Base-by-base conservation (phyloP, 768 basidiomycete species). In the Amyloporia xantha region DNA sequence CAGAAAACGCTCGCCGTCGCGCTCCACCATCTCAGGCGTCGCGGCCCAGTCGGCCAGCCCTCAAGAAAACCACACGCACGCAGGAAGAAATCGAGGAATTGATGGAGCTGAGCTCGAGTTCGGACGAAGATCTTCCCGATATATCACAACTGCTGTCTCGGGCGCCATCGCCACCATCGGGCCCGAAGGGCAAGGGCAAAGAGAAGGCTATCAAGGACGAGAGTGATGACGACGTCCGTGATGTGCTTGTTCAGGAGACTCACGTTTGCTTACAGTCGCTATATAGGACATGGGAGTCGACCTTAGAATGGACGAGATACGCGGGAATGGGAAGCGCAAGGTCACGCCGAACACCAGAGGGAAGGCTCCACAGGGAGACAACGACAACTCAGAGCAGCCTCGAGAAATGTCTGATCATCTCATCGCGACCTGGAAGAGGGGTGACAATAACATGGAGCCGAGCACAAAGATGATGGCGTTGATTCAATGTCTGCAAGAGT, bases 401-500 rank as follows among this genome's bases (percentile, higher is more conserved):
- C 46, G 28, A 3, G 43, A 43, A 25, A 28, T 36, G 15, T 23
- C 56, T n/a, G 50, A 59, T 17, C 30, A 35, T 17, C 47, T 77
- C 12, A 58, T 83, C 28, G 71, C 70, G 1, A 75, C 74, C 11
- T 84, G 82, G 81, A 59, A 68, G n/a, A 71, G 71, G 41, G 80
- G 77, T 21, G 81, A 81, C 53, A 75, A 78, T 51, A 75, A 80
- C 60, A 59, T 84, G 52, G 81, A 84, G 60, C 72, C 82, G 6
- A 83, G 81, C 59, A 70, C 82, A 7, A 86, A 86, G 71, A 86
- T 86, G 83, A 41, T 75, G 20, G 71, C 71, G 24, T 62, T 83
- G 56, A 63, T 87, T 17, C 62, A 71, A 1, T 67, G 77, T 40
- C 66, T 91, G 54, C 74, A 78, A 56, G 69, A 81, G 48, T 81